Conservation (phyloP, 2,329 filamentous ascomycete species). For the Keithomyces neogunnii region DNA sequence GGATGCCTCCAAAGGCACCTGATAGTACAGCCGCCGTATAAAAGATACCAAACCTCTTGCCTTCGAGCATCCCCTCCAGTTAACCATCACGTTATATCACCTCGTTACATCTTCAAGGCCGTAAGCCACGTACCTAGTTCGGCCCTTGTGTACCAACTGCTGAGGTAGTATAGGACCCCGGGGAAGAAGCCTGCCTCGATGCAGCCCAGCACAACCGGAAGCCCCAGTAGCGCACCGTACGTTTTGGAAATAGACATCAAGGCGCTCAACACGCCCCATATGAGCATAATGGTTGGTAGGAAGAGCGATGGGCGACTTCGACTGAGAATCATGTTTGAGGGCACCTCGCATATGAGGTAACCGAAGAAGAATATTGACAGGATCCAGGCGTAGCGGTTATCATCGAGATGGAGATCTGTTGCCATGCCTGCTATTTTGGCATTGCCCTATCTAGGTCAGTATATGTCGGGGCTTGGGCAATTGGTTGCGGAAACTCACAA, state of each 20-base stretch:
- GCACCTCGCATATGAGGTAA: constrained; percentile 45
- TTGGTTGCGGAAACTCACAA: constrained; percentile 33
- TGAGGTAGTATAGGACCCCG: constrained; percentile 42
- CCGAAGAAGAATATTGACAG: constrained; percentile 46
- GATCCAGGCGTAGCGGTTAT: constrained; percentile 39
- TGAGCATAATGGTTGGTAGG: constrained; percentile 38
- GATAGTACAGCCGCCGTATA: constrained; percentile 50
- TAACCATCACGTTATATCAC: background rate
- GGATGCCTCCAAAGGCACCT: constrained; percentile 55
- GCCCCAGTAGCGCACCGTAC: constrained; percentile 37
- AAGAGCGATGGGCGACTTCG: constrained; percentile 40
- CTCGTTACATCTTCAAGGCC: background rate
- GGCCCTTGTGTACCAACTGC: constrained; percentile 42
- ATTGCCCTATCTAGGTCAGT: constrained; percentile 25
- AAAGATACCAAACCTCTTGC: constrained; percentile 47
- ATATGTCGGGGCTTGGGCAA: too few relatives aligned
- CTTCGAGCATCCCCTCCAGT: background rate
- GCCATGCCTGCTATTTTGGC: constrained; percentile 43
- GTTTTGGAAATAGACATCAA: constrained; percentile 39
- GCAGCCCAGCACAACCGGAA: constrained; percentile 38
- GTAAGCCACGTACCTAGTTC: background rate
- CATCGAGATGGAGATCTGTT: constrained; percentile 34
- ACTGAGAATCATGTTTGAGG: constrained; percentile 44
- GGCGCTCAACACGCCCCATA: constrained; percentile 31
- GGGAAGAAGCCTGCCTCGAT: constrained; percentile 44